Percentiles rank a stretch among this genome's conserved stretches.
Evolutionary conservation across 306 rosid genomes (phyloP).

Genomic region (Lablab purpureus): DNA sequence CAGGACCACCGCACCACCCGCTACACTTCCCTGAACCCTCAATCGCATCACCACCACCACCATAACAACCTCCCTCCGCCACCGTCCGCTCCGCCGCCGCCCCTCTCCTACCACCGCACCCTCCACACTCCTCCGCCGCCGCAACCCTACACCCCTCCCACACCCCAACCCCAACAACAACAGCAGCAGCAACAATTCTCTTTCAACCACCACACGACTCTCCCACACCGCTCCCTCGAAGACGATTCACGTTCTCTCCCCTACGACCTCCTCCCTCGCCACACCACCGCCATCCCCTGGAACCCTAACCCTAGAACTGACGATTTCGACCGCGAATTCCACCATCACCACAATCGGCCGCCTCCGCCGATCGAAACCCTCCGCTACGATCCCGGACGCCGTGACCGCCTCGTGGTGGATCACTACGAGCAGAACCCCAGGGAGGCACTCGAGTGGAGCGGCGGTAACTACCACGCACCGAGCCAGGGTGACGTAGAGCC

Average conservation of each 20-base stretch:
- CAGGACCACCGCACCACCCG: slow-evolving; percentile 39
- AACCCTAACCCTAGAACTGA: slow-evolving; percentile 42
- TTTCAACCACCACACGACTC: background rate
- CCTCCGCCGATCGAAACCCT: slow-evolving; percentile 31
- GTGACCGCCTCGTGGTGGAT: slow-evolving; percentile 36
- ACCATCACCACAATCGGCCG: slow-evolving; percentile 27
- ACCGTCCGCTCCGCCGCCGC: background rate
- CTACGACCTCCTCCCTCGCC: slow-evolving; percentile 40
- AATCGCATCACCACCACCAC: slow-evolving; percentile 9
- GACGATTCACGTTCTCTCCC: slow-evolving; percentile 11
- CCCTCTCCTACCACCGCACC: slow-evolving; percentile 8
- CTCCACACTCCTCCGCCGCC: slow-evolving; percentile 31
- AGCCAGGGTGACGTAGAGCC: slow-evolving; percentile 36
- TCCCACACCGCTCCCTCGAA: slow-evolving; percentile 23
- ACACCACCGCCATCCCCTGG: background rate
- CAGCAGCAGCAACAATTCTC: slow-evolving; percentile 34
- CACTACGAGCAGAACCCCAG: slow-evolving; percentile 45
- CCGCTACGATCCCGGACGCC: slow-evolving; percentile 43
- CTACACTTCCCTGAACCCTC: slow-evolving; percentile 37
- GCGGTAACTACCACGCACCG: background rate
- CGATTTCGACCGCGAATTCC: slow-evolving; percentile 53
- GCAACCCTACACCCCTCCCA: slow-evolving; percentile 33
- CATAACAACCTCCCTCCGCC: slow-evolving; percentile 30
- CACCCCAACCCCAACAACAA: slow-evolving; percentile 22
- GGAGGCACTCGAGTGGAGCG: slow-evolving; percentile 26